Base-by-base conservation (phyloP, 768 basidiomycete genomes). In the Podaxis sp. region DNA sequence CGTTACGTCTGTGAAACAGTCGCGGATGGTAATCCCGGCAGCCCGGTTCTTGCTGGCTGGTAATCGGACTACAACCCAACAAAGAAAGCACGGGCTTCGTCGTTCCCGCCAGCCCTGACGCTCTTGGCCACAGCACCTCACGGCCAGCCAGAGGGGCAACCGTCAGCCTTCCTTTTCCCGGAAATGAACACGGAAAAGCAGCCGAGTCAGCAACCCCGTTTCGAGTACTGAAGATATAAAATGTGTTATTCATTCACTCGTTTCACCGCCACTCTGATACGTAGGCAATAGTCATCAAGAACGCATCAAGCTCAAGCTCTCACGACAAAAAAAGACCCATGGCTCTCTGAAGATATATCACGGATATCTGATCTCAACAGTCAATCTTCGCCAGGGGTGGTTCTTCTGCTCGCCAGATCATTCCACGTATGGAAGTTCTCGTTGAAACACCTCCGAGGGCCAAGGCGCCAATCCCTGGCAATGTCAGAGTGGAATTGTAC, bases 271-370 rank as follows among this genome's bases (percentile, higher is more conserved):
- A 49, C 47, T 9, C 19, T 19, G 22, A 50, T 19, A 27, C 24
- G 25, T 24, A 50, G 22, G 12, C 19, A 22, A 3, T 24, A 50
- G 9, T 9, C n/a, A 24, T 49, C n/a, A 50, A 11, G 19, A 50
- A 50, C 8, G 9, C 37, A 52, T 51, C 13, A 59, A 19, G 19
- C 22, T 15, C 36, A 50, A 38, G 49, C 49, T 59, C 49, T 51
- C 58, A 59, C 58, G 49, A 59, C 33, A 51, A 58, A 51, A 51
- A 51, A 59, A 59, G 12, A 47, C 13, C 40, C 15, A 17, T 41
- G 38, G 41, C 7, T 24, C 22, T 15, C 27, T 40, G 55, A 58
- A 13, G 22, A 59, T 37, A 50, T 37, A 47, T 59, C 47, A 36
- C 15, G 19, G 25, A 50, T 51, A 51, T 51, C 57, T 59, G 57